Evolutionary conservation across 2,329 filamentous ascomycete species (phyloP), one percentile per base, ranked within the genome.

Genomic region (Penicillium aurantiogriseum): DNA sequence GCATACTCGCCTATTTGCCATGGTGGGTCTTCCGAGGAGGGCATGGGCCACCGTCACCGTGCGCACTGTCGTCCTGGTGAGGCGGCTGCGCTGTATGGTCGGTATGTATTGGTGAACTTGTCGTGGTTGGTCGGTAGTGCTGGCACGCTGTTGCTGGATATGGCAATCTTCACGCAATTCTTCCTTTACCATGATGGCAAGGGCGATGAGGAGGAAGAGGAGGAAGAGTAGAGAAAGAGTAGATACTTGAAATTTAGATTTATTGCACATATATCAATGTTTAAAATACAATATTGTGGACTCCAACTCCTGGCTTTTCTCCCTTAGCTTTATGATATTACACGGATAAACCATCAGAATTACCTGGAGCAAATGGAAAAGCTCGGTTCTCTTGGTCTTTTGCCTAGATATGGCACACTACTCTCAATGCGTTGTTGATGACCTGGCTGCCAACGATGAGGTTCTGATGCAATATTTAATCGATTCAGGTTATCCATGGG

Each of bases 41-140:
- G 42, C 13, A 15, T 58, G 38, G 44, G 35, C 10, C 55, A 56
- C 36, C 57, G 50, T 36, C 59, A 51, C 39, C 60, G 53, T 29
- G 66, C 60, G 25, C 68, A 73, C 15, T 96, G 92, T 76, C 73
- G 72, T 27, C 77, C 81, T 0, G 89, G 87, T 0, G 91, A 96
- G 75, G 84, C 84, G 0, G 71, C 73, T 11, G 76, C 72, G 0
- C 80, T 92, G 13, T 97, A 97, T 74, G 85, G 84, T 29, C 80
- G 82, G 60, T 97, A 97, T 76, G 87, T 97, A 31, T 82, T 93
- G 8, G 89, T 97, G 35, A 99, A 97, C 73, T 77, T 91, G 31
- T 92, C 89, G 63, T 99, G 94, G 94, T 70, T 99, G 58, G 81
- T 92, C 4, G 94, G 94, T 1, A 96, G 92, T 71, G 81, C 94